phyloP scores from a whole-genome alignment of 2,329 filamentous ascomycete species.

The Colletotrichum musicola region DNA sequence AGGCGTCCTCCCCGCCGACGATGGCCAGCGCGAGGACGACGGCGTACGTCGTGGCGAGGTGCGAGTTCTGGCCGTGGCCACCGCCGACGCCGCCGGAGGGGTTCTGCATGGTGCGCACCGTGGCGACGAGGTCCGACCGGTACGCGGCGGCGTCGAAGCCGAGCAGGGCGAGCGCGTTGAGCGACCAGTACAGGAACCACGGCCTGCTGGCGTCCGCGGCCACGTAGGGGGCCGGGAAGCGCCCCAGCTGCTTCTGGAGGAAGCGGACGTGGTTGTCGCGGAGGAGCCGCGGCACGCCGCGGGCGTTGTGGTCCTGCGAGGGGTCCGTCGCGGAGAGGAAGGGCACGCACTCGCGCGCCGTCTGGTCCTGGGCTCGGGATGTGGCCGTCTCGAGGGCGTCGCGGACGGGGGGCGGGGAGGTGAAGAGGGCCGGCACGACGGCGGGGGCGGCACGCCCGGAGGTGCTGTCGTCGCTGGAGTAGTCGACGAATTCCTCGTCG shows the following conservation, averaged over 20 bases:
- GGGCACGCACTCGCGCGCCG: constrained; percentile 76
- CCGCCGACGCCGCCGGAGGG: constrained; percentile 88
- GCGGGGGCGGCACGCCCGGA: constrained; percentile 30
- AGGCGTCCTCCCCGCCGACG: constrained; percentile 80
- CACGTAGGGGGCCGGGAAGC: constrained; percentile 78
- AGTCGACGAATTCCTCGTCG: constrained; percentile 39
- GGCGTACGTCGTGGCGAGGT: constrained; percentile 91
- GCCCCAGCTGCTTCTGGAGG: constrained; percentile 68
- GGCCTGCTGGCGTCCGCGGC: constrained; percentile 87
- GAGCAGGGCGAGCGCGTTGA: constrained; percentile 80
- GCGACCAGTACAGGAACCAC: constrained; percentile 95
- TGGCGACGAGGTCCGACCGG: constrained; percentile 77
- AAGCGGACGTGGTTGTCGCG: constrained; percentile 73
- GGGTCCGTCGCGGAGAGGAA: constrained; percentile 71
- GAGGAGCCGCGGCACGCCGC: constrained; percentile 82
- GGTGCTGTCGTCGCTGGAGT: constrained; percentile 26
- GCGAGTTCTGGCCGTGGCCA: constrained; percentile 90
- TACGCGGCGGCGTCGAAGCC: constrained; percentile 80
- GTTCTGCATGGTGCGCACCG: constrained; percentile 87
- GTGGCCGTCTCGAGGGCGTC: constrained; percentile 78
- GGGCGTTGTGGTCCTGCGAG: constrained; percentile 70
- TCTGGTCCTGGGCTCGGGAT: constrained; percentile 81
- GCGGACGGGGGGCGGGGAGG: constrained; percentile 68
- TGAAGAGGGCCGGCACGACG: constrained; percentile 69
- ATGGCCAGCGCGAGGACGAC: constrained; percentile 82